Evolutionary conservation across 176 grass and related monocot species (phyloP).

Genomic region (Calamus simplicifolius): DNA sequence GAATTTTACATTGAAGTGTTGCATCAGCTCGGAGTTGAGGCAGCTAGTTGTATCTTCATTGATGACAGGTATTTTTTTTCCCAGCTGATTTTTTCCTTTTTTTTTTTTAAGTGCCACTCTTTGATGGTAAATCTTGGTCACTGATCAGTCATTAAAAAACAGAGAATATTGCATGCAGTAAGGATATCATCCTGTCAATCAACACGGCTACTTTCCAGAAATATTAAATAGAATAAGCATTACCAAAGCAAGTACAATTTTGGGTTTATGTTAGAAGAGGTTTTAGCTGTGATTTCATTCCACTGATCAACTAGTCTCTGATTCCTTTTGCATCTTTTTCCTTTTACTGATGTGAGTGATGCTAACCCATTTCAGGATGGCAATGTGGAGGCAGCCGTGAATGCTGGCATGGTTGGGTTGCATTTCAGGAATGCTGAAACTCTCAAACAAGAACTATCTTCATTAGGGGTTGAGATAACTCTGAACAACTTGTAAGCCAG

Average conservation of each 20-base stretch:
- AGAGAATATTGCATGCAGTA: too few relatives aligned
- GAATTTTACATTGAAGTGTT: conserved; percentile 65
- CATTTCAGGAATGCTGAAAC: conserved; percentile 64
- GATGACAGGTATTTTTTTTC: conserved; percentile 74
- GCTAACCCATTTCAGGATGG: conserved; percentile 30
- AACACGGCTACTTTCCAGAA: background rate
- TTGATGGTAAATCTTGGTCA: too few relatives aligned
- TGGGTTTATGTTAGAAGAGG: too few relatives aligned
- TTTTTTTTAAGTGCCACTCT: too few relatives aligned
- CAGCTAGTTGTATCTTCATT: conserved; percentile 80
- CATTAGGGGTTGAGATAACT: conserved; percentile 57
- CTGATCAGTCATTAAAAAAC: too few relatives aligned
- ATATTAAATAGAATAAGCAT: background rate
- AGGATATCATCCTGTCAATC: too few relatives aligned
- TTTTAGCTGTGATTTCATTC: too few relatives aligned
- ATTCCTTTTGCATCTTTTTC: too few relatives aligned
- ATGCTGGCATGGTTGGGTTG: conserved; percentile 71
- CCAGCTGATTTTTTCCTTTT: too few relatives aligned
- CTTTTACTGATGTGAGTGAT: too few relatives aligned
- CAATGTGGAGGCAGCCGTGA: conserved; percentile 64
- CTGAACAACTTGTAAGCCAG: background rate
- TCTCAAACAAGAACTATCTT: conserved; percentile 56
- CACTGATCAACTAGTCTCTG: too few relatives aligned
- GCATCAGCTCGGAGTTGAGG: conserved; percentile 60
- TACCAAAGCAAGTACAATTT: too few relatives aligned